Conservation (phyloP, 2,329 filamentous ascomycete species). For the Aureobasidium zeae region DNA sequence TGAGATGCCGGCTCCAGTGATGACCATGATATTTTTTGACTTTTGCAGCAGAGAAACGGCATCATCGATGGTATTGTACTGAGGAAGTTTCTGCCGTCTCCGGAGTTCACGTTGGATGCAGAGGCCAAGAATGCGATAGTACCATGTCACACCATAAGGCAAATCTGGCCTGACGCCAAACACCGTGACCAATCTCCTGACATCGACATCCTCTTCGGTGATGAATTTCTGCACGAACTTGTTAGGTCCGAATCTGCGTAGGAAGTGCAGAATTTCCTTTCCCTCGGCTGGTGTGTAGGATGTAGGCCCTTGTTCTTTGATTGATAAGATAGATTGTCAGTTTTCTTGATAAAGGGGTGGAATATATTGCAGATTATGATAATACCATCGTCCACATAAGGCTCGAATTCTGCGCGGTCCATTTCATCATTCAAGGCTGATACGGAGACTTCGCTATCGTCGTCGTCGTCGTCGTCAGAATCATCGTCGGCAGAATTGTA, state of each 20-base stretch:
- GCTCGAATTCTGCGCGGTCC: slow-evolving; percentile 17
- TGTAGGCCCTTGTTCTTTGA: slow-evolving; percentile 10
- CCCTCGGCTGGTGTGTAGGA: slow-evolving; percentile 16
- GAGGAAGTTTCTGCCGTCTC: slow-evolving; percentile 67
- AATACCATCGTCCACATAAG: slow-evolving; percentile 16
- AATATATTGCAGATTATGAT: background rate
- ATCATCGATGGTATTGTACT: slow-evolving; percentile 82
- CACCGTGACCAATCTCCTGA: slow-evolving; percentile 75
- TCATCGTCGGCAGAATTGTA: background rate
- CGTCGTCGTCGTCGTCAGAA: background rate
- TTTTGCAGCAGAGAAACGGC: slow-evolving; percentile 66
- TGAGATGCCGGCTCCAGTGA: slow-evolving; percentile 93
- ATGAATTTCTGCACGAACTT: slow-evolving; percentile 68
- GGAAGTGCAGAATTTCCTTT: slow-evolving; percentile 29
- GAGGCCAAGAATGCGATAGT: slow-evolving; percentile 58
- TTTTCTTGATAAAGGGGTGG: background rate
- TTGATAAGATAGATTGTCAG: background rate
- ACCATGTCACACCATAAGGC: slow-evolving; percentile 63
- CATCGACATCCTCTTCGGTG: slow-evolving; percentile 58
- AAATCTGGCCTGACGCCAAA: slow-evolving; percentile 72
- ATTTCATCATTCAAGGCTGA: slow-evolving; percentile 16
- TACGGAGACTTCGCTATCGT: background rate
- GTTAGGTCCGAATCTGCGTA: slow-evolving; percentile 67
- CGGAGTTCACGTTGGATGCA: slow-evolving; percentile 72
- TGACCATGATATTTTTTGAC: slow-evolving; percentile 76